Evolutionary conservation across 176 grass and related monocot genomes (phyloP).

Genomic region (Carex pumila): DNA sequence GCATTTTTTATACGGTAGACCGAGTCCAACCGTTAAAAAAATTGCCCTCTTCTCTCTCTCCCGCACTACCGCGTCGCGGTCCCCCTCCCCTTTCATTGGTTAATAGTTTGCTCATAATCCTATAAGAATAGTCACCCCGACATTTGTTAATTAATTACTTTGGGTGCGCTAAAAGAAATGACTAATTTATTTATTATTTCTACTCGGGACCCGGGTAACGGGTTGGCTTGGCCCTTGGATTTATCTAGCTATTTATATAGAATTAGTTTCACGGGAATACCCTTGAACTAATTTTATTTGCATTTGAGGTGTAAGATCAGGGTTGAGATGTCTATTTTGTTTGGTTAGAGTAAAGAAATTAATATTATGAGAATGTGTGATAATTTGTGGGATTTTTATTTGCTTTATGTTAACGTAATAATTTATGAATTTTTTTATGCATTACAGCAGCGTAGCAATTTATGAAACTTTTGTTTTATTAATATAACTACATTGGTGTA

Average conservation of each 20-base stretch:
- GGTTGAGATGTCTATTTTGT: not conserved
- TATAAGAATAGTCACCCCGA: not conserved
- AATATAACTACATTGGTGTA: not conserved
- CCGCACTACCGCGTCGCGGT: conserved; percentile 24
- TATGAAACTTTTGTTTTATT: not conserved
- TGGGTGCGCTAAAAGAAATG: conserved; percentile 21
- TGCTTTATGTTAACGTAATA: no score
- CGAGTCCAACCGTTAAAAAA: not conserved
- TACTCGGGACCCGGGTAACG: not conserved
- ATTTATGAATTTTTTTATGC: no score
- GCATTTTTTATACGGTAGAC: not conserved
- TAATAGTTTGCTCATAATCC: not conserved
- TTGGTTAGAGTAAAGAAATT: not conserved
- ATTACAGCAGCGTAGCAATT: not conserved
- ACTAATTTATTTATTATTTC: not conserved
- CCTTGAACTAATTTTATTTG: not conserved
- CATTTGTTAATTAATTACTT: conserved; percentile 6
- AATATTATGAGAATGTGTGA: not conserved
- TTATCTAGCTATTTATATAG: not conserved
- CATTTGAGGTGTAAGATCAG: not conserved
- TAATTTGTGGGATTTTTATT: not conserved
- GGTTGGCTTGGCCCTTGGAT: not conserved
- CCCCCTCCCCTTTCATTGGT: not conserved
- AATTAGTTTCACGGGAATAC: not conserved
- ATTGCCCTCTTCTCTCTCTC: not conserved